Conservation (phyloP, 768 basidiomycete genomes). For the Fistulinella prunicolor region DNA sequence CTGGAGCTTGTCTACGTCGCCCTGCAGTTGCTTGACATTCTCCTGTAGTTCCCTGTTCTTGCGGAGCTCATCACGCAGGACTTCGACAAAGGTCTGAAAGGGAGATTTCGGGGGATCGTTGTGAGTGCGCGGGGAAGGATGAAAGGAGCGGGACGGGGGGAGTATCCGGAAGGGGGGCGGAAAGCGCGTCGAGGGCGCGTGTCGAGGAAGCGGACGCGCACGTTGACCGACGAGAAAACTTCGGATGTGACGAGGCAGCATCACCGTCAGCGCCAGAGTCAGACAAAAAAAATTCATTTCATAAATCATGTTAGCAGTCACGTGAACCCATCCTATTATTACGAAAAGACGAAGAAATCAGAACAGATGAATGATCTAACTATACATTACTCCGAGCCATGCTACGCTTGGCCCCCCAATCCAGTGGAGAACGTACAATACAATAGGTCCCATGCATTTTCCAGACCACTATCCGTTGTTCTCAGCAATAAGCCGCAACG, state of each 20-base stretch:
- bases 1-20: slow-evolving; percentile 95
- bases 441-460: slow-evolving; percentile 3
- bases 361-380: slow-evolving; percentile 28
- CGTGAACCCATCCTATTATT: slow-evolving; percentile 1
- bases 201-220: slow-evolving; percentile 19
- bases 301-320: slow-evolving; percentile 6
- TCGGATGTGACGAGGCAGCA: slow-evolving; percentile 50
- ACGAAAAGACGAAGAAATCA: slow-evolving; percentile 21
- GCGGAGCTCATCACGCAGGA: slow-evolving; percentile 84
- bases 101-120: slow-evolving; percentile 84
- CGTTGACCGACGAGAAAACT: slow-evolving; percentile 34
- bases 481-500: slow-evolving; percentile 51
- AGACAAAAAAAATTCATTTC: slow-evolving; percentile 10
- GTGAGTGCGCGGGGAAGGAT: slow-evolving; percentile 59
- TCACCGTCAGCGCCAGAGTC: slow-evolving; percentile 32
- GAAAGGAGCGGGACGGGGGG: slow-evolving; percentile 42
- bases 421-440: slow-evolving; percentile 16
- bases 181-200: slow-evolving; percentile 11
- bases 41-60: slow-evolving; percentile 96
- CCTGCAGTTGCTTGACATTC: slow-evolving; percentile 95
- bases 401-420: slow-evolving; percentile 6
- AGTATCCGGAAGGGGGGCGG: slow-evolving; percentile 33
- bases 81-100: slow-evolving; percentile 94
- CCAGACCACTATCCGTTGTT: slow-evolving; percentile 16
- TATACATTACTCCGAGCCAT: slow-evolving; percentile 18